Conservation (phyloP, 805 yeast species). For the Saccharomycopsis lassenensis region DNA sequence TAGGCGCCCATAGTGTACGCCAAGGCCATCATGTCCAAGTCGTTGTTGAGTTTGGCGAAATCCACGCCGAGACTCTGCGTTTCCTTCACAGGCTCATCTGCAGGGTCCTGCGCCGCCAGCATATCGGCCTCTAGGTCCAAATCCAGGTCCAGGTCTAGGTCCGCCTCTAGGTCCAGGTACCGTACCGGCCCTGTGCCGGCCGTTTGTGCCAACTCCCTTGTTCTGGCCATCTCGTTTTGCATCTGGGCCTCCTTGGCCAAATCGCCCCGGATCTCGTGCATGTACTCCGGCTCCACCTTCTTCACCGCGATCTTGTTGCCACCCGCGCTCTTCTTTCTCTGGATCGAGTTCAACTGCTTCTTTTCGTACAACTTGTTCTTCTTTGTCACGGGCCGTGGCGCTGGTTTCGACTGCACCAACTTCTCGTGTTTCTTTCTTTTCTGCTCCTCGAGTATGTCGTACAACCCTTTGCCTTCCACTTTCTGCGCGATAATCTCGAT, state of each 20-base stretch:
- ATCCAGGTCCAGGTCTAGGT: too few species aligned
- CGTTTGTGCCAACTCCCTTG: too few species aligned
- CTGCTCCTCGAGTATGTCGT: constrained; percentile 12
- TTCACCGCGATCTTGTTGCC: too few species aligned
- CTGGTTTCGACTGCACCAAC: not conserved
- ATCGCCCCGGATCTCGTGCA: too few species aligned
- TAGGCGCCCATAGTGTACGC: constrained; percentile 42
- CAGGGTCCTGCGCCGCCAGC: too few species aligned
- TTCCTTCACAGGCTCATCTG: not conserved
- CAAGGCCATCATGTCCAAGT: constrained; percentile 40
- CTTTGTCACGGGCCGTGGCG: not conserved
- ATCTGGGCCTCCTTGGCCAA: too few species aligned
- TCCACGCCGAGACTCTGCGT: constrained; percentile 20
- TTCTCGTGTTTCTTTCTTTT: constrained; percentile 2
- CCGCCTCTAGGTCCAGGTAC: too few species aligned
- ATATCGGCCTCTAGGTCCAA: too few species aligned
- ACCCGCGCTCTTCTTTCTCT: too few species aligned
- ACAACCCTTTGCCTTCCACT: constrained; percentile 12
- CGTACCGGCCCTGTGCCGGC: too few species aligned
- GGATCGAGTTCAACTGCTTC: constrained; percentile 1
- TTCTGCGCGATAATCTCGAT: constrained; percentile 1
- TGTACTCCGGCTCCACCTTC: too few species aligned
- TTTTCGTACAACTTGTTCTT: not conserved
- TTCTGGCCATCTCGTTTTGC: too few species aligned
- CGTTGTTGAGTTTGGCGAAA: constrained; percentile 28